These are phyloP conservation scores for Lophiostoma macrostomum DNA, from an alignment of 495 filamentous ascomycete species.

Conservation along the genomic window DNA sequence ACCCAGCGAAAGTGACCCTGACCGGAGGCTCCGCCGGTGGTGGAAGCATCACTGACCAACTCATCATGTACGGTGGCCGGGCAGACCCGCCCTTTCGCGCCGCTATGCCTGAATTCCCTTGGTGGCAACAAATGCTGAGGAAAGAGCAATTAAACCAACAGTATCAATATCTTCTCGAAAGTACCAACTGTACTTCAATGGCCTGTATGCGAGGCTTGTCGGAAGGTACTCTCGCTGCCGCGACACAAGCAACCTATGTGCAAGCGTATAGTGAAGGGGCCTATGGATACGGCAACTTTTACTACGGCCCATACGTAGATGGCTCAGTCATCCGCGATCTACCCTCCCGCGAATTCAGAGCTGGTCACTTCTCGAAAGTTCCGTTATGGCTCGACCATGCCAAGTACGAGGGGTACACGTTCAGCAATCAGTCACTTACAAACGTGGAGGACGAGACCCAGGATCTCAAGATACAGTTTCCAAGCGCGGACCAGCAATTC, in stretches of 20 bases:
- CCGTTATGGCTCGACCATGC: slow-evolving; percentile 10
- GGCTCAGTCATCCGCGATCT: slow-evolving; percentile 12
- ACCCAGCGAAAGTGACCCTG: slow-evolving; percentile 19
- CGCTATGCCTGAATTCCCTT: slow-evolving; percentile 28
- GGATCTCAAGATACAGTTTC: slow-evolving; percentile 19
- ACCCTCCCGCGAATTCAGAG: slow-evolving; percentile 5
- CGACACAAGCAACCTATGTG: not conserved
- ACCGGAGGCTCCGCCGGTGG: slow-evolving; percentile 20
- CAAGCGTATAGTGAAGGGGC: not conserved
- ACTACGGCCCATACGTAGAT: slow-evolving; percentile 28
- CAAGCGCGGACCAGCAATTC: slow-evolving; percentile 4
- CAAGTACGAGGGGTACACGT: slow-evolving; percentile 19
- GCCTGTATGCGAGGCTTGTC: slow-evolving; percentile 5
- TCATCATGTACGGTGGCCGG: slow-evolving; percentile 17
- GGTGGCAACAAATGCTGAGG: slow-evolving; percentile 20
- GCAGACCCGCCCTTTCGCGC: slow-evolving; percentile 20
- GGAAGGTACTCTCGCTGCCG: not conserved
- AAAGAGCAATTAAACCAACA: slow-evolving; percentile 3
- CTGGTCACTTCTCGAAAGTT: slow-evolving; percentile 22
- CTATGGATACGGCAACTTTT: slow-evolving; percentile 28
- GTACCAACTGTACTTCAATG: slow-evolving; percentile 8
- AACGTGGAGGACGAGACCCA: slow-evolving; percentile 2
- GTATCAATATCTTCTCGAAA: slow-evolving; percentile 11
- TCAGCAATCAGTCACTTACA: slow-evolving; percentile 15
- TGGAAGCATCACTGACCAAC: slow-evolving; percentile 14